Conservation (phyloP, 257 asterid species). For the Solanum pennellii region DNA sequence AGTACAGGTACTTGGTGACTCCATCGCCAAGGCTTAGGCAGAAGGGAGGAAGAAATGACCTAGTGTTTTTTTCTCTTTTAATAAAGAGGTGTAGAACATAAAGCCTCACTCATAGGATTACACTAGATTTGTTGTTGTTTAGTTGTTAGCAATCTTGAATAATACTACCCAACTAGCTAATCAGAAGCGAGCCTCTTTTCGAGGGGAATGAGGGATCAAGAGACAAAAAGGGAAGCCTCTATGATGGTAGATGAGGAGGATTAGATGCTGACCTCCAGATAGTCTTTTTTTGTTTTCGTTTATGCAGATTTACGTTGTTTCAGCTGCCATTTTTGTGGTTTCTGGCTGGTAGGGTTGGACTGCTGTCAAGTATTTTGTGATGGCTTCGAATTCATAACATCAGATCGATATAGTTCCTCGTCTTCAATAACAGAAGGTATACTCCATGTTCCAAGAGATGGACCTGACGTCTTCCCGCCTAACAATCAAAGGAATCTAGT, state of each 20-base stretch:
- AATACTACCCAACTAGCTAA: neutral
- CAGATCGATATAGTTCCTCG: constrained; percentile 41
- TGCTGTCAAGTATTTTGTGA: neutral
- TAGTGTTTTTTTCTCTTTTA: neutral
- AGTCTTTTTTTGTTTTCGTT: neutral
- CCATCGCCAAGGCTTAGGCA: neutral
- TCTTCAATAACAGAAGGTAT: constrained; percentile 64
- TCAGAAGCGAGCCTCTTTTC: neutral
- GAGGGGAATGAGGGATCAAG: neutral
- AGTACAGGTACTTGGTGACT: neutral
- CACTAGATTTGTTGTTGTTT: neutral
- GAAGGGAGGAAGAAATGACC: neutral
- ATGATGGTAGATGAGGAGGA: neutral
- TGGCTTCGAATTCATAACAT: constrained; percentile 12
- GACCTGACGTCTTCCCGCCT: constrained; percentile 70
- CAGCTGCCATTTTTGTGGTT: neutral
- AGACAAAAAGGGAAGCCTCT: neutral
- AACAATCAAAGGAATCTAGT: neutral
- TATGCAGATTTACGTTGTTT: neutral
- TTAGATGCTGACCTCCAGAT: neutral
- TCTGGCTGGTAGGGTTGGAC: neutral
- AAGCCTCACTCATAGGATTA: neutral
- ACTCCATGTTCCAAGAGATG: constrained; percentile 86
- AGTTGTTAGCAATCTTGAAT: neutral
- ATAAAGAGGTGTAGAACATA: neutral